Evolutionary conservation across 441 rosid species (phyloP).

Genomic region (Erysimum cheiri): DNA sequence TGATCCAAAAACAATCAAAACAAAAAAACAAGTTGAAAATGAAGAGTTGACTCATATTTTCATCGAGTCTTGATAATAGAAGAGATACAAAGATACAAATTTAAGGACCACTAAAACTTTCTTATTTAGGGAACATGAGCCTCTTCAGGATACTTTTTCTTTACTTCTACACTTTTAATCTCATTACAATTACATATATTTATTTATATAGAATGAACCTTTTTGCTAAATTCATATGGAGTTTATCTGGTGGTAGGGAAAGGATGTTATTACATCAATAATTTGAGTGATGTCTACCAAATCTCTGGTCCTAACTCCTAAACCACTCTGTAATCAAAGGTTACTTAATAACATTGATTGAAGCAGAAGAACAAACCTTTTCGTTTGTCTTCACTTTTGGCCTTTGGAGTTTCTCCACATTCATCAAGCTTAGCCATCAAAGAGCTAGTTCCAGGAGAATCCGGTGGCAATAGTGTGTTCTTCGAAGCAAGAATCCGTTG

Average conservation of each 20-base stretch:
- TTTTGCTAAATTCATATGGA: constrained; percentile 1
- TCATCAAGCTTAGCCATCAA: constrained; percentile 61
- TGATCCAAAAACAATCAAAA: neutral
- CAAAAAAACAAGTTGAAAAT: neutral
- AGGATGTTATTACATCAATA: constrained; percentile 34
- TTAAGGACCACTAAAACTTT: neutral
- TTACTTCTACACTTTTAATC: constrained; percentile 10
- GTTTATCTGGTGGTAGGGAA: neutral
- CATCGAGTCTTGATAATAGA: neutral
- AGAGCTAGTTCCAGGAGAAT: constrained; percentile 75
- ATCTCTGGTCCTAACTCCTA: constrained; percentile 39
- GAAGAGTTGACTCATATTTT: neutral
- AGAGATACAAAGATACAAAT: neutral
- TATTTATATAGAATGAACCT: constrained; percentile 34
- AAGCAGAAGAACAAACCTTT: constrained; percentile 70
- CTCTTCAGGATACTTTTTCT: constrained; percentile 11
- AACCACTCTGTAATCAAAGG: constrained; percentile 24
- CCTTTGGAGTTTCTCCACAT: constrained; percentile 62
- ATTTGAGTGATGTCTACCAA: constrained; percentile 27
- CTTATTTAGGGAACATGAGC: constrained; percentile 10
- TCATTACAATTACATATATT: constrained; percentile 28
- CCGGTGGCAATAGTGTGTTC: constrained; percentile 61
- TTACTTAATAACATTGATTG: constrained; percentile 57
- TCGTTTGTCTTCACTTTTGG: constrained; percentile 49
- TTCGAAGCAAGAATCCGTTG: constrained; percentile 53